Conservation (phyloP, 768 basidiomycete genomes). For the Suillus subluteus region DNA sequence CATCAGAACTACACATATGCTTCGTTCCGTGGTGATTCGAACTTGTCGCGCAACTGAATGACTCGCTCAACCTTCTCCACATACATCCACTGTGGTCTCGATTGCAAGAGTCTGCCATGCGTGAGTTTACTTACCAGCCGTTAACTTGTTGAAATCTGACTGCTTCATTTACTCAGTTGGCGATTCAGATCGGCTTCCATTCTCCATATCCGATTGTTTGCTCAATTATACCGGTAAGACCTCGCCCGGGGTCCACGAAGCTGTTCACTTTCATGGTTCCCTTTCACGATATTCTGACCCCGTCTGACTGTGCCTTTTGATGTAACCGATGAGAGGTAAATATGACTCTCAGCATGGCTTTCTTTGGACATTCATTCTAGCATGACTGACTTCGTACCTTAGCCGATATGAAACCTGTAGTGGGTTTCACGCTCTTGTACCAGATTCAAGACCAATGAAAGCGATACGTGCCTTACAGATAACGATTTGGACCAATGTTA, state of each 20-base stretch:
- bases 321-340: background rate
- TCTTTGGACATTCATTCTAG: background rate
- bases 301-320: background rate
- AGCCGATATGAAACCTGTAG: background rate
- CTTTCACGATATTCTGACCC: background rate
- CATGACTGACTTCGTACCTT: background rate
- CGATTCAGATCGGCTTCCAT: background rate
- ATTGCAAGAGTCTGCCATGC: background rate
- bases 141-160: background rate
- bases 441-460: background rate
- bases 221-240: background rate
- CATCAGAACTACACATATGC: background rate
- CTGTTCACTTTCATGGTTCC: background rate
- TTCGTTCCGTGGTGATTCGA: background rate
- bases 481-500: background rate
- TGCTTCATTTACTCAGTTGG: background rate
- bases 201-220: background rate
- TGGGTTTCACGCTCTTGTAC: background rate
- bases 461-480: background rate
- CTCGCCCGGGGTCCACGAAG: background rate
- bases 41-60: background rate
- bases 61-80: background rate
- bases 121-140: no score
- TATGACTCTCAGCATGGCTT: background rate
- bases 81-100: background rate